Conservation (phyloP, 2,329 filamentous ascomycete species). For the Pyrenochaeta sp. region DNA sequence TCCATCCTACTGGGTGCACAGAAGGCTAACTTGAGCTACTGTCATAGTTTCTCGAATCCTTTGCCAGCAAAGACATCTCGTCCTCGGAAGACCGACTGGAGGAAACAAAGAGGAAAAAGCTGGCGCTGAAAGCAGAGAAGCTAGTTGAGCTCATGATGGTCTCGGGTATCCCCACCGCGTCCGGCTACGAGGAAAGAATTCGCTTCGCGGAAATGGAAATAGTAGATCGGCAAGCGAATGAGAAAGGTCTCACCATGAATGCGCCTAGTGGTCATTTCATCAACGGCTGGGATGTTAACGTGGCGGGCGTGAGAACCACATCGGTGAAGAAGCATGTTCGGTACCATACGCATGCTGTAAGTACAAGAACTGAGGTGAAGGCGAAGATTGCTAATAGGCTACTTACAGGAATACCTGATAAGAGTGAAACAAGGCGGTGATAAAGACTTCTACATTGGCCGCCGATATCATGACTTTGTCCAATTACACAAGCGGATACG, state of each 20-base stretch:
- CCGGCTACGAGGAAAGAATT: conserved; percentile 96
- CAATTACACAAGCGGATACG: conserved; percentile 81
- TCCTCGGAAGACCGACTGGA: conserved; percentile 95
- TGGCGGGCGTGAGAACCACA: conserved; percentile 84
- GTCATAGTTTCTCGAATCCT: conserved; percentile 88
- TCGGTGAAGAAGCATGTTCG: conserved; percentile 85
- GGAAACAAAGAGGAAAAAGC: conserved; percentile 92
- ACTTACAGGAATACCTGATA: conserved; percentile 80
- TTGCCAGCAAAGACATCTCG: conserved; percentile 95
- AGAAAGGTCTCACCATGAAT: conserved; percentile 85
- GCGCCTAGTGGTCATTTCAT: conserved; percentile 90
- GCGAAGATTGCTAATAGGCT: conserved; percentile 7
- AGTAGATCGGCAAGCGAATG: conserved; percentile 90
- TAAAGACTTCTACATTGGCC: conserved; percentile 79
- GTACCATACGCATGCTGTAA: conserved; percentile 88
- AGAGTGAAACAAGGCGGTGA: conserved; percentile 81
- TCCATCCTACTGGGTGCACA: conserved; percentile 5
- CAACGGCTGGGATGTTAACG: conserved; percentile 97
- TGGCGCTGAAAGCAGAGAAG: conserved; percentile 93
- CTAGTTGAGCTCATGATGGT: conserved; percentile 99
- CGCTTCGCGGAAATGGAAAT: conserved; percentile 97
- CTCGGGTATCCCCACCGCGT: conserved; percentile 92
- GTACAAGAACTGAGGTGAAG: conserved; percentile 40
- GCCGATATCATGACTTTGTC: conserved; percentile 88
- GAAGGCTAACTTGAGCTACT: conserved; percentile 26